Percentiles rank a stretch among this genome's conserved stretches.
These are phyloP conservation scores for Corchorus olitorius DNA, from an alignment of 345 rosid genomes.

Conservation along the genomic window DNA sequence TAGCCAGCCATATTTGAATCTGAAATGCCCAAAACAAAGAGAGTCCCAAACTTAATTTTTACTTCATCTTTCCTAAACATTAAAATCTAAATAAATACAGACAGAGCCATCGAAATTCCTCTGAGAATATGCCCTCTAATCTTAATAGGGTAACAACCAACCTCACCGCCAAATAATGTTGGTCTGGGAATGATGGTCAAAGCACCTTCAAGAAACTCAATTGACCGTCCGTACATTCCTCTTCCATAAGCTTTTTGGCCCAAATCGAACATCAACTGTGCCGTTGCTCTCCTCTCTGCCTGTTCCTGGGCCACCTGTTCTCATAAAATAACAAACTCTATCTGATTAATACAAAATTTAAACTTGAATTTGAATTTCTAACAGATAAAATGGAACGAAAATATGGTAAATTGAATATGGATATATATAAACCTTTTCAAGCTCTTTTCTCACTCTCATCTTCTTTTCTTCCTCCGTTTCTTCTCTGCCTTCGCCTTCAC, in stretches of 20 bases:
- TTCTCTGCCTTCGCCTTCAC: constrained; percentile 43
- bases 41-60: background rate
- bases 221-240: constrained; percentile 86
- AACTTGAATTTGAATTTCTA: background rate
- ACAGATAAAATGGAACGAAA: background rate
- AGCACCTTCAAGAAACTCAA: constrained; percentile 92
- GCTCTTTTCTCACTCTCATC: constrained; percentile 83
- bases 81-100: background rate
- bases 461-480: constrained; percentile 85
- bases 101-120: background rate
- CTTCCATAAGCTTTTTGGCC: constrained; percentile 95
- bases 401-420: background rate
- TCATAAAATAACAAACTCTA: background rate
- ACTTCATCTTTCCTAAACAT: background rate
- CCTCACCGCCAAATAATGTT: constrained; percentile 96
- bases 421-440: constrained; percentile 59
- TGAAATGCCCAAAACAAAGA: constrained; percentile 31
- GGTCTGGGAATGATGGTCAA: constrained; percentile 84
- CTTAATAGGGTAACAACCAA: constrained; percentile 41
- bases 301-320: constrained; percentile 92
- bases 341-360: too few relatives aligned
- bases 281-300: constrained; percentile 87
- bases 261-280: constrained; percentile 88
- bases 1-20: constrained; percentile 98
- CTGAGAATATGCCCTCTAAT: background rate